Base-by-base conservation (phyloP, 2,329 filamentous ascomycete species). In the Clarireedia hainanense region DNA sequence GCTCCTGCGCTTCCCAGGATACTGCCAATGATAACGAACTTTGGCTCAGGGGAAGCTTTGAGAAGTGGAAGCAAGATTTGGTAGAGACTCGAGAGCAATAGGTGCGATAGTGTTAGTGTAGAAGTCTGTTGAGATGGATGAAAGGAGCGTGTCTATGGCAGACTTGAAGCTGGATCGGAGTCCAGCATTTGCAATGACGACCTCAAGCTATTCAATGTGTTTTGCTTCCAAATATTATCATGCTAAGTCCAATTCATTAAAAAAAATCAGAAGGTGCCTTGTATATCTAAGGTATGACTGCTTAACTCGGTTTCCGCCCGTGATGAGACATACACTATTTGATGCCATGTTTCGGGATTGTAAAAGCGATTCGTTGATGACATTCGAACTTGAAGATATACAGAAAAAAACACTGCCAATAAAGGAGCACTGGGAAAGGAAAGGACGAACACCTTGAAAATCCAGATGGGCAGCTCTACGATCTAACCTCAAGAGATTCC, bases 151-250 rank as follows among this genome's bases (percentile, higher is more conserved):
- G 1, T 62, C 57, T 2, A 73, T 65, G 0, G 62, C 59, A 9
- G 56, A 36, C 0, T 67, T 65, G 54, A 64, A 75, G 5, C 59
- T 47, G 3, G 65, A 61, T 2, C 66, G 65, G 6, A 74, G 69
- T 10, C 73, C 78, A 0, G 79, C 77, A 60, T 80, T 81, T 43
- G 76, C 74, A 54, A 82, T 73, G 3, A 81, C 68, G 7, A 77
- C 64, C 58, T 82, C 75, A 1, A 81, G 63, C 30, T 70, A 64
- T 6, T 65, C 61, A 57, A 81, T 73, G 3, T 24, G 58, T 17
- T 0, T n/a, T n/a, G 23, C 7, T 2, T 34, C 5, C 49, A 47
- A 69, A 55, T 7, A 5, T 37, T 26, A 67, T 60, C 7, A 74
- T 61, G 4, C 64, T 68, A 12, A 68, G 61, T 3, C 74, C 73